Evolutionary conservation across 176 grass and related monocot genomes (phyloP).

Genomic region (Otatea glauca): DNA sequence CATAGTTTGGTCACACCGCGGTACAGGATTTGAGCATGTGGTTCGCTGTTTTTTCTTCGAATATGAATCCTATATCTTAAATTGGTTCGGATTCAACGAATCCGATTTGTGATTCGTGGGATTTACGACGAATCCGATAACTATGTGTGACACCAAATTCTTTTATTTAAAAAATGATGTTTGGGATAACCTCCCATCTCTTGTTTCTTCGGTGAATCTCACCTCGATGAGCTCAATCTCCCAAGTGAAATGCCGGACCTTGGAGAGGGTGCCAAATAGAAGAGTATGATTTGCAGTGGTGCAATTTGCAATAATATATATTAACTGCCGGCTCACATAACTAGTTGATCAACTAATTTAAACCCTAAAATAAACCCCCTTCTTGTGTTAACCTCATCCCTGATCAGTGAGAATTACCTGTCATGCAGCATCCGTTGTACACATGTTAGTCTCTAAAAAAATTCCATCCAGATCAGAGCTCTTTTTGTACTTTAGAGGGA

Average conservation of each 20-base stretch:
- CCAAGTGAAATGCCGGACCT: slow-evolving; percentile 44
- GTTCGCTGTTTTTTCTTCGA: too few species aligned
- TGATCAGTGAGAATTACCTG: background rate
- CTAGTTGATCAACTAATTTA: background rate
- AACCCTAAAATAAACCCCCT: background rate
- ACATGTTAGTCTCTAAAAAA: background rate
- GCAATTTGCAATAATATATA: background rate
- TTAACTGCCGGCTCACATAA: background rate
- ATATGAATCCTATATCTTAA: too few species aligned
- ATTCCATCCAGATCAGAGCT: slow-evolving; percentile 28
- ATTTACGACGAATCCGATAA: too few species aligned
- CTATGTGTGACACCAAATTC: background rate
- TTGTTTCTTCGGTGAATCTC: slow-evolving; percentile 29
- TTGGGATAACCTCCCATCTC: background rate
- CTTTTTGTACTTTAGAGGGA: slow-evolving; percentile 14
- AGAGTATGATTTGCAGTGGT: background rate
- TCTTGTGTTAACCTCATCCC: background rate
- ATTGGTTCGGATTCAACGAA: too few species aligned
- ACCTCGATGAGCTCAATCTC: slow-evolving; percentile 42
- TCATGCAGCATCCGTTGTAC: background rate
- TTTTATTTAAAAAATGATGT: background rate
- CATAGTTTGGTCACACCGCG: too few species aligned
- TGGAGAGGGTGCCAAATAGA: slow-evolving; percentile 37
- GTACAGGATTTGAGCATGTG: too few species aligned
- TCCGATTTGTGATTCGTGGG: too few species aligned